Base-by-base conservation (phyloP, 23 red algal genomes). In the Gracilaria vermiculophylla region DNA sequence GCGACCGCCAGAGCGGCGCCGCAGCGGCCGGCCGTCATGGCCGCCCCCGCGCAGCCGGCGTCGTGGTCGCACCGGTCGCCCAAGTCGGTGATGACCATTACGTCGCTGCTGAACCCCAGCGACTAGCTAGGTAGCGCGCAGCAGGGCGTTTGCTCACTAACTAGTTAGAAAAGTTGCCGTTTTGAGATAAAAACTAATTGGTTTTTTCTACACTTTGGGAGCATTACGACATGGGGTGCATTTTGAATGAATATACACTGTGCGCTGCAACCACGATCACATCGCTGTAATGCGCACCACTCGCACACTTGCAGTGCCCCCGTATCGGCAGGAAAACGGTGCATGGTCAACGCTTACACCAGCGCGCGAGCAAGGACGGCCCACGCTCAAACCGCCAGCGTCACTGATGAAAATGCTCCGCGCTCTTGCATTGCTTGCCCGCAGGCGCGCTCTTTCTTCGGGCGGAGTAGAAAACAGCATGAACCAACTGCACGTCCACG, bases 51-150 rank as follows among this genome's bases (percentile, higher is more conserved):
- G 23, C 21, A 4, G 7, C 5, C 64, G 3, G n/a, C 61, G 37
- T 5, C 64, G 64, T 27, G 5, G 27, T 31, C 36, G 42, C 47
- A 39, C 67, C 67, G 67, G 32, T 73, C 39, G 3, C 67, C 67
- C 32, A 45, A 42, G 67, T 73, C 67, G 67, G 67, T 73, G 67
- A 73, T 73, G 67, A 73, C 67, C 28, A 73, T 73, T 19, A 28
- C 67, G 0, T 73, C 67, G 67, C 67, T 73, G 42, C 17, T 73
- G 42, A 73, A 73, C 17, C 67, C 67, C 3, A 73, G 67, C 36
- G 67, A 73, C 0, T 73, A 73, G 67, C 14, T 3, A 23, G 2
- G 13, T 20, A 27, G 64, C 11, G 34, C 13, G 6, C 34, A 7
- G 35, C 35, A 6, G 35, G 42, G 55, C 21, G 5, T 28, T 7